Percentiles rank a stretch among this genome's conserved stretches.
phyloP scores from a whole-genome alignment of 116 monocot genomes.

The Phalaenopsis hybrid region DNA sequence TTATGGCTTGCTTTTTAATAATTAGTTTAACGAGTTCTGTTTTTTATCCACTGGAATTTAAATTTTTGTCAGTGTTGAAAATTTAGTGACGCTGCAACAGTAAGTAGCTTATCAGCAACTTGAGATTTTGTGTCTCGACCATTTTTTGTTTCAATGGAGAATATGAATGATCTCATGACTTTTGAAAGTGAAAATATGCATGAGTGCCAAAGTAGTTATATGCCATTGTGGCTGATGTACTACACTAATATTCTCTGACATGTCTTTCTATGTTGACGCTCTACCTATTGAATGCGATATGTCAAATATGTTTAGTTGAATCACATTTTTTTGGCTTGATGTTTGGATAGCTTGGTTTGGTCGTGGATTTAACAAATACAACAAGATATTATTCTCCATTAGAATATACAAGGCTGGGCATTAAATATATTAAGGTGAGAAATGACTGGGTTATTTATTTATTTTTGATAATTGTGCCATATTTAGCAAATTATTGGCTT shows the following conservation, averaged over 20 bases:
- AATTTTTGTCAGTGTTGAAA: background rate
- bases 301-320: background rate
- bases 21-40: too few relatives aligned
- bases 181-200: background rate
- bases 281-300: background rate
- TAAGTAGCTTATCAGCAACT: background rate
- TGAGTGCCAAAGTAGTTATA: background rate
- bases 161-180: background rate
- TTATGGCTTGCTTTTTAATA: too few relatives aligned
- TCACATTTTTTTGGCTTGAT: background rate
- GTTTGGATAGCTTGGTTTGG: slow-evolving; percentile 75
- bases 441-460: background rate
- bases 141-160: background rate
- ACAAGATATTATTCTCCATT: slow-evolving; percentile 63
- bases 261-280: background rate
- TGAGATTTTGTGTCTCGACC: background rate
- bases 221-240: background rate
- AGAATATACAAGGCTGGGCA: slow-evolving; percentile 81
- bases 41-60: background rate
- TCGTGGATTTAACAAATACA: slow-evolving; percentile 95
- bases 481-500: background rate
- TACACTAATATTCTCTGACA: background rate
- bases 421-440: slow-evolving; percentile 79
- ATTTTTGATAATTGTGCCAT: background rate
- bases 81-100: background rate